These are phyloP conservation scores for Naegleria gruberi DNA, from an alignment of 208 protist species.

Conservation along the genomic window DNA sequence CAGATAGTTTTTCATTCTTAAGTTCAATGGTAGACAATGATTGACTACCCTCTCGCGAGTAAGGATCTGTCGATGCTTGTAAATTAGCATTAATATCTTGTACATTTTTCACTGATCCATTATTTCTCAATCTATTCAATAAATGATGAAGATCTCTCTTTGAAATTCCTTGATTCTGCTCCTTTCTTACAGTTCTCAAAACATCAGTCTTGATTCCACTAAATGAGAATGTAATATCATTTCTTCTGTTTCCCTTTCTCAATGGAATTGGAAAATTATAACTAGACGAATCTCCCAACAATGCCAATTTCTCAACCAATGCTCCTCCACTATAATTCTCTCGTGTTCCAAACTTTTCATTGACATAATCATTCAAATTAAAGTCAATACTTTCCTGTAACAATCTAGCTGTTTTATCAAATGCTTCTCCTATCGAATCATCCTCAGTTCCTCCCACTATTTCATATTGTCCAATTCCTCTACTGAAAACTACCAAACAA, in stretches of 20 bases:
- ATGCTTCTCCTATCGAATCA: constrained; percentile 26
- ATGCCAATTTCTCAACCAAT: not conserved
- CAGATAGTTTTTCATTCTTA: not conserved
- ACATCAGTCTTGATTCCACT: not conserved
- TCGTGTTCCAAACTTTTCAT: not conserved
- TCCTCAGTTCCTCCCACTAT: constrained; percentile 8
- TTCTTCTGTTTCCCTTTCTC: not conserved
- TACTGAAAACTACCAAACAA: not conserved
- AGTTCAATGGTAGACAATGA: not conserved
- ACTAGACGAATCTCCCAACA: not conserved
- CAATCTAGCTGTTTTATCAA: constrained; percentile 25
- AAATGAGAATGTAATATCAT: not conserved
- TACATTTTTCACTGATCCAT: no score
- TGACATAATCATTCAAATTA: not conserved
- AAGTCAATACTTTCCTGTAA: not conserved
- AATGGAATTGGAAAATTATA: constrained; percentile 17
- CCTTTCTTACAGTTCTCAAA: not conserved
- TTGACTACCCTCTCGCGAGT: not conserved
- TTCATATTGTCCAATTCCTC: constrained; percentile 9
- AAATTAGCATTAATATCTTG: no score
- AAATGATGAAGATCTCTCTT: not conserved
- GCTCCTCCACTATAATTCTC: not conserved
- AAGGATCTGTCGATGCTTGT: not conserved
- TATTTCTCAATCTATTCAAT: not conserved
- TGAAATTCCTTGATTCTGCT: not conserved